These are phyloP conservation scores for Ceratopteris richardii DNA, from an alignment of 75 land plant genomes.

Conservation along the genomic window DNA sequence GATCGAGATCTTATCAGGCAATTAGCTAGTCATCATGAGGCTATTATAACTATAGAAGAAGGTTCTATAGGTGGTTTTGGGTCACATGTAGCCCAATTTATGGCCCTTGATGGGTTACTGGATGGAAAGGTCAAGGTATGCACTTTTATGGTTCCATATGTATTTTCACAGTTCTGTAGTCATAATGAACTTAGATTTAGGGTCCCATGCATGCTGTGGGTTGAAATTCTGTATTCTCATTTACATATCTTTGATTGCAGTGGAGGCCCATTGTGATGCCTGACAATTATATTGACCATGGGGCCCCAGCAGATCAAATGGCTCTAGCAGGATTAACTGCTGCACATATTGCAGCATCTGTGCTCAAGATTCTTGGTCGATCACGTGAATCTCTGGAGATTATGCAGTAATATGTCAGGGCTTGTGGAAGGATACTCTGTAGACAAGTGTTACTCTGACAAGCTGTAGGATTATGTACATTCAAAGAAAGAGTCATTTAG, in stretches of 20 bases:
- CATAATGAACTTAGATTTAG: no score
- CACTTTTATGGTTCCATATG: no score
- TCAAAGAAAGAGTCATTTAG: no score
- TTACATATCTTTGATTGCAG: constrained; percentile 36
- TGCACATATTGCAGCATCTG: constrained; percentile 71
- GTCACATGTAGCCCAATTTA: constrained; percentile 71
- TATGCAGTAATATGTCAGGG: constrained; percentile 13
- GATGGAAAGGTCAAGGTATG: constrained; percentile 67
- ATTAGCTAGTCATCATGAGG: constrained; percentile 45
- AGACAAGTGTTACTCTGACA: no score
- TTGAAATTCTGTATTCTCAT: no score
- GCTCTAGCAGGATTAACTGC: constrained; percentile 60
- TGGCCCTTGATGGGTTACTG: constrained; percentile 70
- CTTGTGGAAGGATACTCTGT: no score
- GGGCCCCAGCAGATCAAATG: constrained; percentile 52
- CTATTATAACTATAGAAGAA: constrained; percentile 73
- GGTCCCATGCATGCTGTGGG: no score
- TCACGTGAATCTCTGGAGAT: constrained; percentile 56
- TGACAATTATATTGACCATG: constrained; percentile 63
- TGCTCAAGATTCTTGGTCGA: constrained; percentile 55
- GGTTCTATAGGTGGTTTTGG: constrained; percentile 78
- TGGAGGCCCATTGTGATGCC: constrained; percentile 77
- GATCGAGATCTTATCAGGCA: constrained; percentile 50
- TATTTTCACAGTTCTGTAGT: no score
- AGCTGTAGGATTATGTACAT: no score